Evolutionary conservation across 305 asterid species (phyloP), one percentile per base, ranked within the genome.

Genomic region (Fraxinus velutina): DNA sequence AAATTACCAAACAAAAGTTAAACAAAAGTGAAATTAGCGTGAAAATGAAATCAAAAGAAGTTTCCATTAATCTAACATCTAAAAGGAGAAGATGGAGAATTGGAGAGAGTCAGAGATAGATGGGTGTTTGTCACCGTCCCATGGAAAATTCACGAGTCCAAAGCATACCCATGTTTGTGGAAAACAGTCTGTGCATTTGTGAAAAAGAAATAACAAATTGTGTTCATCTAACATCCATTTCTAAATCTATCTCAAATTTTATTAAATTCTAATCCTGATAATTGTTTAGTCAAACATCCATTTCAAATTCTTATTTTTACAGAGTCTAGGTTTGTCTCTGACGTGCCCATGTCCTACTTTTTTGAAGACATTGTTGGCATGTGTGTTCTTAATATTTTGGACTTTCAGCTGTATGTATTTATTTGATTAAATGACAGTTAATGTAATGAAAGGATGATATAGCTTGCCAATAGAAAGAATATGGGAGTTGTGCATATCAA

Each of bases 311-410:
- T 55, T 55, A 55, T 17, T 19, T 55, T 55, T 55, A 55, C 66
- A 19, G 27, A 17, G 66, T 19, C 27, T 55, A 19, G 27, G 66
- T 55, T 17, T 17, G 66, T 55, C 74, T 68, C 74, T 29, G 21
- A 68, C 36, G 0, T 29, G 74, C 21, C 37, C 9, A 3, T 10
- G 9, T 68, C 21, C 74, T 29, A 68, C 74, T 29, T 27, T 68
- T 68, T 29, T 68, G 74, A 12, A 27, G 74, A 68, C 17, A 0
- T 10, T 68, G 19, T 66, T 2, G 17, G 73, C 19, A 27, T 12
- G 70, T 27, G 19, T 68, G 73, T 64, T 68, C 74, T 27, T 68
- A 29, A 29, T 68, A 68, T 68, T 68, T 60, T 68, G 74, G 74
- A 68, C 37, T 68, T 68, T 12, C 37, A 68, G 74, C 21, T 12